phyloP scores from a whole-genome alignment of 2,329 filamentous ascomycete species.

The Hypoxylon sp. region DNA sequence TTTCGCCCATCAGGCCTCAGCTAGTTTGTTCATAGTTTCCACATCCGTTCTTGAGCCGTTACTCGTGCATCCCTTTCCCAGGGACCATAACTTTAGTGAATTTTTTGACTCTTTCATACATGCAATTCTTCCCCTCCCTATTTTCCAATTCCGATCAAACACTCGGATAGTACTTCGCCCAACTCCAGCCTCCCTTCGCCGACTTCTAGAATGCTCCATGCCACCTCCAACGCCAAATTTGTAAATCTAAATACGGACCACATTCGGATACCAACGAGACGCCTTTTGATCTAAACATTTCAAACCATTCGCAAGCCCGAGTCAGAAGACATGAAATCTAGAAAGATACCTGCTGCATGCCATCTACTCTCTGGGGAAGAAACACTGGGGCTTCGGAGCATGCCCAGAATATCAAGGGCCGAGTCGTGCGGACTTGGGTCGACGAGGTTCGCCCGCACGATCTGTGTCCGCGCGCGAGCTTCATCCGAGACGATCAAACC shows the following conservation, averaged over 20 bases:
- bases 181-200: neutral
- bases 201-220: neutral
- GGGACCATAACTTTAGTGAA: too few relatives aligned
- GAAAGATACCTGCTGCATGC: neutral
- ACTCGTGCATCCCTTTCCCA: too few relatives aligned
- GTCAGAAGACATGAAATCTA: slow-evolving; percentile 6
- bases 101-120: too few relatives aligned
- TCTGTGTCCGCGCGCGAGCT: neutral
- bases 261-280: neutral
- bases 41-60: too few relatives aligned
- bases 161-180: too few relatives aligned
- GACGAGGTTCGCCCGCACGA: neutral
- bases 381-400: neutral
- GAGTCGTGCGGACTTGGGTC: neutral
- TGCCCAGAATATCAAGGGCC: neutral
- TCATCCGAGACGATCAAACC: neutral
- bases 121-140: too few relatives aligned
- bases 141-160: too few relatives aligned
- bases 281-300: neutral
- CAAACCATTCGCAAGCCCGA: neutral
- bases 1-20: too few relatives aligned
- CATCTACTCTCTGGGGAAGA: neutral
- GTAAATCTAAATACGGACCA: too few relatives aligned
- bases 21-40: too few relatives aligned
- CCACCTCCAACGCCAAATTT: neutral